A percentile compares a stretch with the other conserved stretches of the same genome.
phyloP scores from a whole-genome alignment of 495 filamentous ascomycete species.

The Daldinia vernicosa region DNA sequence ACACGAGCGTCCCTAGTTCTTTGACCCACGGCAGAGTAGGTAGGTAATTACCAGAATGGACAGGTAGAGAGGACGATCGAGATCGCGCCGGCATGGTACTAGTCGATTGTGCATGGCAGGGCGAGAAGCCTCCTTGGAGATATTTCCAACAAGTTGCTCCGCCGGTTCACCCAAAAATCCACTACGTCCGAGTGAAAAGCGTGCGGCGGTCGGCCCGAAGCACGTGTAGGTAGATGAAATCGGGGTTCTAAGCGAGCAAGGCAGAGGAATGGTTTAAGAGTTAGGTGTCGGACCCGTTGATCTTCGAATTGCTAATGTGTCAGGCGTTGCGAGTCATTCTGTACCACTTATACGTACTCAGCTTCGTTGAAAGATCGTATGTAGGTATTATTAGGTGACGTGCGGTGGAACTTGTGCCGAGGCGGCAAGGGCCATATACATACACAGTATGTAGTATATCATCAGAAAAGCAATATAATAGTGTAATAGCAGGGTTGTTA shows the following conservation, averaged over 20 bases:
- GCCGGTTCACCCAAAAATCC: neutral
- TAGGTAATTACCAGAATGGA: neutral
- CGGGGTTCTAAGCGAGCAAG: neutral
- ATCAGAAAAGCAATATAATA: slow-evolving; percentile 31
- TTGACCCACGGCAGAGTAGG: neutral
- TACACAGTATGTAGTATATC: slow-evolving; percentile 18
- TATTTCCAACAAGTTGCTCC: neutral
- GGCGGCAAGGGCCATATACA: slow-evolving; percentile 17
- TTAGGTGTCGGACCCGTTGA: slow-evolving; percentile 3
- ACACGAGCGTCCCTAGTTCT: slow-evolving; percentile 6
- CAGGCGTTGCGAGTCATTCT: slow-evolving; percentile 18
- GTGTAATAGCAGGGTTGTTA: slow-evolving; percentile 36
- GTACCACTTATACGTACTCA: slow-evolving; percentile 15
- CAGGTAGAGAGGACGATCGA: slow-evolving; percentile 1
- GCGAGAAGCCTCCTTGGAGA: neutral
- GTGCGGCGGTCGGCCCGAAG: slow-evolving; percentile 30
- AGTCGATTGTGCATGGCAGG: neutral
- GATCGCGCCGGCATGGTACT: neutral
- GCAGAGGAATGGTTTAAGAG: neutral
- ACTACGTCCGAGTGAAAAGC: slow-evolving; percentile 15
- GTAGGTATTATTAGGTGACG: slow-evolving; percentile 38
- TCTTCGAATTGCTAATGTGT: slow-evolving; percentile 5
- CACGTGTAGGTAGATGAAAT: neutral
- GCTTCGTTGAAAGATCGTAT: slow-evolving; percentile 5
- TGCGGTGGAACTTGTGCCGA: slow-evolving; percentile 17